phyloP scores from a whole-genome alignment of 768 basidiomycete species.

The Lentinula boryana region DNA sequence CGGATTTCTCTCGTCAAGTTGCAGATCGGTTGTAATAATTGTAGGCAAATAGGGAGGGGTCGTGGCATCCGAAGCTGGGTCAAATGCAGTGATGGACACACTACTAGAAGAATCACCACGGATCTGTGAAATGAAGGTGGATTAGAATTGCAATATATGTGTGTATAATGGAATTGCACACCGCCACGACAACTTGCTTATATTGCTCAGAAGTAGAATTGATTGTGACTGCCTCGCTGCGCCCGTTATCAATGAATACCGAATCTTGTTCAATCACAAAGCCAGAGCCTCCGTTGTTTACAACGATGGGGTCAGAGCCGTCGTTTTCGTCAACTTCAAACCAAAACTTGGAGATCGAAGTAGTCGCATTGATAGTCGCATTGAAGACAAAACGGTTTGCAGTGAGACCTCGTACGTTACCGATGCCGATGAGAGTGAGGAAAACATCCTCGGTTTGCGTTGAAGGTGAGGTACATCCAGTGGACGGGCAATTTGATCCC shows the following conservation, averaged over 20 bases:
- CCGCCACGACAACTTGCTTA: neutral
- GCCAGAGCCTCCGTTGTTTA: constrained; percentile 37
- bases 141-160: neutral
- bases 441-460: neutral
- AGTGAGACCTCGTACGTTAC: constrained; percentile 15
- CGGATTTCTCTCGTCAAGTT: neutral
- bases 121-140: neutral
- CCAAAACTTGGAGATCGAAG: constrained; percentile 43
- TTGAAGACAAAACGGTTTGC: constrained; percentile 38
- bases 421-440: neutral
- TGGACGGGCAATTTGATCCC: neutral
- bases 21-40: neutral
- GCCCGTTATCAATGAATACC: constrained; percentile 26
- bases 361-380: constrained; percentile 29
- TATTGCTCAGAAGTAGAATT: neutral
- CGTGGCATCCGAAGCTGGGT: too few relatives aligned
- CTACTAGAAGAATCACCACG: neutral
- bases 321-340: constrained; percentile 41
- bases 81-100: neutral
- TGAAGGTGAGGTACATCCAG: neutral
- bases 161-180: neutral
- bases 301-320: constrained; percentile 26
- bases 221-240: neutral
- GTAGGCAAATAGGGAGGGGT: neutral
- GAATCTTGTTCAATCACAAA: constrained; percentile 37